These are phyloP conservation scores for Ophiobolus disseminans DNA, from an alignment of 2,329 filamentous ascomycete species.

Conservation along the genomic window DNA sequence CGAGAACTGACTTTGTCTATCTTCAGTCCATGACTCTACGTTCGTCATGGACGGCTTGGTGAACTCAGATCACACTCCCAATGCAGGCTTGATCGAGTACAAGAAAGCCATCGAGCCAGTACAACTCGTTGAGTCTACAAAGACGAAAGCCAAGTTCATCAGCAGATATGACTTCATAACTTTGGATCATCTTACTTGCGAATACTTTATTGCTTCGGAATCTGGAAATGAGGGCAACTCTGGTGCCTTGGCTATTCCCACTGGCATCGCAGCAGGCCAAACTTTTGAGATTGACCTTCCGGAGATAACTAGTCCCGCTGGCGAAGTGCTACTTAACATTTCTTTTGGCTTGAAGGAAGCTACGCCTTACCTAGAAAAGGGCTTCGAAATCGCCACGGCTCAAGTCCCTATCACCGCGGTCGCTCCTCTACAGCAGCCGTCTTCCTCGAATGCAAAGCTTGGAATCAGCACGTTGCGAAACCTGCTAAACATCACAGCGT, in stretches of 20 bases:
- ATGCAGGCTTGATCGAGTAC: slow-evolving; percentile 52
- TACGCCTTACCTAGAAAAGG: slow-evolving; percentile 41
- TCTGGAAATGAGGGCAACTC: slow-evolving; percentile 7
- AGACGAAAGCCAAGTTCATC: slow-evolving; percentile 37
- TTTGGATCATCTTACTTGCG: slow-evolving; percentile 43
- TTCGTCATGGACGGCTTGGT: slow-evolving; percentile 56
- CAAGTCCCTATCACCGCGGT: slow-evolving; percentile 34
- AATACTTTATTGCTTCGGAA: slow-evolving; percentile 21
- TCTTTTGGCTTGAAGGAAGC: slow-evolving; percentile 44
- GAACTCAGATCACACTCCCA: slow-evolving; percentile 51
- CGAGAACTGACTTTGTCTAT: no score
- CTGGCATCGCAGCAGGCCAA: slow-evolving; percentile 31
- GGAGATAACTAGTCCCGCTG: slow-evolving; percentile 13
- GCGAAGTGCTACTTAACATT: slow-evolving; percentile 28
- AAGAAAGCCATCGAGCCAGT: slow-evolving; percentile 56
- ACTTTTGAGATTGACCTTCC: slow-evolving; percentile 37
- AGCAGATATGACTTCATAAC: slow-evolving; percentile 48
- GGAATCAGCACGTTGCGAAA: slow-evolving; percentile 37
- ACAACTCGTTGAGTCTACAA: slow-evolving; percentile 34
- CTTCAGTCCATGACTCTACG: slow-evolving; percentile 52
- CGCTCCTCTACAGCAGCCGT: slow-evolving; percentile 14
- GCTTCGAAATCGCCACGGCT: slow-evolving; percentile 47
- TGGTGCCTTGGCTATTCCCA: slow-evolving; percentile 33
- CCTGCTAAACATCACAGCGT: slow-evolving; percentile 24
- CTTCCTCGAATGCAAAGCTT: slow-evolving; percentile 53